These are phyloP conservation scores for Panaeolus cyanescens DNA, from an alignment of 768 basidiomycete genomes.

Conservation along the genomic window DNA sequence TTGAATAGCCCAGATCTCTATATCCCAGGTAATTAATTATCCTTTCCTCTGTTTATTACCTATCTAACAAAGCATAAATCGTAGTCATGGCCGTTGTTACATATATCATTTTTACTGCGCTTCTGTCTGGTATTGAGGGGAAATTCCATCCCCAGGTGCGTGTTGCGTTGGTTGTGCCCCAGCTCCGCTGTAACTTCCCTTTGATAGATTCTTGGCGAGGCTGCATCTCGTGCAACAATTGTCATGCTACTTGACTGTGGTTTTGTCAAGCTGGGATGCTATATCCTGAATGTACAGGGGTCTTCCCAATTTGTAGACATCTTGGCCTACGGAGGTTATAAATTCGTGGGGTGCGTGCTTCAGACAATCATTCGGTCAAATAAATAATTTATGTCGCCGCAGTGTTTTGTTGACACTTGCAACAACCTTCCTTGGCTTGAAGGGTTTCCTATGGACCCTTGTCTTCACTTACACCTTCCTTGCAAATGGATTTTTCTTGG, in stretches of 20 bases:
- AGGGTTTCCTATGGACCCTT: constrained; percentile 62
- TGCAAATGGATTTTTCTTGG: constrained; percentile 93
- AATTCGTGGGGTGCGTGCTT: constrained; percentile 82
- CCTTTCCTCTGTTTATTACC: constrained; percentile 1
- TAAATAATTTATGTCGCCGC: constrained; percentile 22
- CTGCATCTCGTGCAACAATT: constrained; percentile 79
- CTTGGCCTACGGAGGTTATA: constrained; percentile 93
- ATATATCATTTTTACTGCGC: constrained; percentile 87
- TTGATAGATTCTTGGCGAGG: constrained; percentile 72
- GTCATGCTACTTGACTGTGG: constrained; percentile 89
- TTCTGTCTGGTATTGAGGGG: constrained; percentile 80
- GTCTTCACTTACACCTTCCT: constrained; percentile 86
- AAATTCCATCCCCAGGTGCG: constrained; percentile 77
- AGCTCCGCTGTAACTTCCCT: background rate
- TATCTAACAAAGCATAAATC: background rate
- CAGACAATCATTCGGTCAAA: background rate
- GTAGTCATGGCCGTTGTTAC: constrained; percentile 95
- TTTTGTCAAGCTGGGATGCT: constrained; percentile 90
- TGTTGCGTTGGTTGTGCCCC: background rate
- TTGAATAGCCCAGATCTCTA: constrained; percentile 96
- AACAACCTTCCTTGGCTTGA: constrained; percentile 64
- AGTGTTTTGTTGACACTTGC: constrained; percentile 87
- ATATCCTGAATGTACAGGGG: constrained; percentile 86
- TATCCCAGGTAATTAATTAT: constrained; percentile 68
- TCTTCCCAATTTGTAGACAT: constrained; percentile 74